Evolutionary conservation across 1,284 basidiomycete species (phyloP).

Genomic region (Moesziomyces sp.): DNA sequence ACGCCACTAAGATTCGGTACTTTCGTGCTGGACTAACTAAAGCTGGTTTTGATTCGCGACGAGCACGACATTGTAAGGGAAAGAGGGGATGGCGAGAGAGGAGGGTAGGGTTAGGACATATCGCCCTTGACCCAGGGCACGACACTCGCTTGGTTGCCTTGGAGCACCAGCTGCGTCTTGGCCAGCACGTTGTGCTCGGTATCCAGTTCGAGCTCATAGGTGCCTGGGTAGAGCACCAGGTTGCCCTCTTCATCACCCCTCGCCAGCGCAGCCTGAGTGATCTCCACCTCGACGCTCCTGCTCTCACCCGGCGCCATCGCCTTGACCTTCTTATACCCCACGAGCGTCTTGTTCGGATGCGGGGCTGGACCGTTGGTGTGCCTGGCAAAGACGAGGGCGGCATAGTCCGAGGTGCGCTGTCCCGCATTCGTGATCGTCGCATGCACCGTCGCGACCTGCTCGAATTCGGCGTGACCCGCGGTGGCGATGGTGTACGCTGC

Average conservation of each 20-base stretch:
- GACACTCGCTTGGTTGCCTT: conserved; percentile 2
- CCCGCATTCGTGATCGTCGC: conserved; percentile 10
- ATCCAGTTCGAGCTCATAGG: conserved; percentile 18
- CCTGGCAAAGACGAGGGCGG: conserved; percentile 18
- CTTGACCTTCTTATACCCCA: conserved; percentile 18
- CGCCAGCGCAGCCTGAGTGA: conserved; percentile 22
- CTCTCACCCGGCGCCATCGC: conserved; percentile 3
- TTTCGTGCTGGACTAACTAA: too few relatives aligned
- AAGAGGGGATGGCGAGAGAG: too few relatives aligned
- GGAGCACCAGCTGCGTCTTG: conserved; percentile 1
- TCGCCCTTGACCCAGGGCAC: conserved; percentile 20
- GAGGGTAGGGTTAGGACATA: background rate
- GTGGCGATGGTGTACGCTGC: background rate
- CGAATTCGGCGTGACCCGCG: conserved; percentile 9
- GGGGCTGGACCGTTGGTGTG: conserved; percentile 19
- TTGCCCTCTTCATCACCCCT: conserved; percentile 18
- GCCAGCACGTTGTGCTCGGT: conserved; percentile 5
- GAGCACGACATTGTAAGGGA: too few relatives aligned
- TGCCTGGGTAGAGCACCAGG: conserved; percentile 17
- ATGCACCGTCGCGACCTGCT: background rate
- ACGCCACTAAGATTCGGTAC: too few relatives aligned
- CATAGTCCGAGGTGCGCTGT: conserved; percentile 10
- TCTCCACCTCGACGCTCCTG: background rate
- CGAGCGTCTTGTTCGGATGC: conserved; percentile 10
- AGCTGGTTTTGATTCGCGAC: too few relatives aligned